These are phyloP conservation scores for Podospora sp. DNA, from an alignment of 495 filamentous ascomycete genomes.

Conservation along the genomic window DNA sequence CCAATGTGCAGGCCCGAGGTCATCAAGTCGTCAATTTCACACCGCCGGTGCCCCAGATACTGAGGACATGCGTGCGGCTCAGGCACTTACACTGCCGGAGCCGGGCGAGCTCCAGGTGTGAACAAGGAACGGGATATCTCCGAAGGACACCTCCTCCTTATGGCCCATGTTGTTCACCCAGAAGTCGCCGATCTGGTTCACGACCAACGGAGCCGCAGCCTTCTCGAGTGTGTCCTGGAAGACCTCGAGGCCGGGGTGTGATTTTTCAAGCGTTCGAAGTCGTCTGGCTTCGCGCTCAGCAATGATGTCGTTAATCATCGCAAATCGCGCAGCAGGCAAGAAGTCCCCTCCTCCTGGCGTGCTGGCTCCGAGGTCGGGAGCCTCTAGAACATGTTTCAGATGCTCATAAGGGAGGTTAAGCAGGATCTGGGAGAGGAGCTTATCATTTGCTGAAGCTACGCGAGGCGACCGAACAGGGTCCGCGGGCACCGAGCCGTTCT, in stretches of 20 bases:
- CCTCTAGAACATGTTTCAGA: conserved; percentile 59
- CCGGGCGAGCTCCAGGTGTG: conserved; percentile 29
- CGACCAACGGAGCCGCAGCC: conserved; percentile 22
- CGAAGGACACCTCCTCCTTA: conserved; percentile 44
- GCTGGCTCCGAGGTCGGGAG: conserved; percentile 46
- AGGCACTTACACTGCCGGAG: conserved; percentile 10
- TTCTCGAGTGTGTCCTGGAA: conserved; percentile 28
- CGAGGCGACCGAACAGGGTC: neutral
- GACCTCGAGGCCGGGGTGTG: conserved; percentile 26
- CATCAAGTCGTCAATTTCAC: conserved; percentile 31
- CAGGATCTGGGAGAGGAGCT: conserved; percentile 60
- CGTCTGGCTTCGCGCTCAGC: conserved; percentile 60
- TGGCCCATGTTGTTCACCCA: conserved; percentile 43
- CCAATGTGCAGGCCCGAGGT: conserved; percentile 15
- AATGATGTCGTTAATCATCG: conserved; percentile 56
- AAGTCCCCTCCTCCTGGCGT: conserved; percentile 45
- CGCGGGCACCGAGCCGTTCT: conserved; percentile 30
- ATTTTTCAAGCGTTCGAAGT: conserved; percentile 39
- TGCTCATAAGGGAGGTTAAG: conserved; percentile 65
- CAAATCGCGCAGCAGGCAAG: conserved; percentile 42
- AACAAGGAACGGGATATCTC: conserved; percentile 35
- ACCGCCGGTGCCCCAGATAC: neutral
- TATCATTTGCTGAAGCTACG: conserved; percentile 25
- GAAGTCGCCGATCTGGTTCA: conserved; percentile 28
- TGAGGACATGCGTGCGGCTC: neutral